phyloP scores from a whole-genome alignment of 2,329 filamentous ascomycete genomes.

The Xylaria sp. region DNA sequence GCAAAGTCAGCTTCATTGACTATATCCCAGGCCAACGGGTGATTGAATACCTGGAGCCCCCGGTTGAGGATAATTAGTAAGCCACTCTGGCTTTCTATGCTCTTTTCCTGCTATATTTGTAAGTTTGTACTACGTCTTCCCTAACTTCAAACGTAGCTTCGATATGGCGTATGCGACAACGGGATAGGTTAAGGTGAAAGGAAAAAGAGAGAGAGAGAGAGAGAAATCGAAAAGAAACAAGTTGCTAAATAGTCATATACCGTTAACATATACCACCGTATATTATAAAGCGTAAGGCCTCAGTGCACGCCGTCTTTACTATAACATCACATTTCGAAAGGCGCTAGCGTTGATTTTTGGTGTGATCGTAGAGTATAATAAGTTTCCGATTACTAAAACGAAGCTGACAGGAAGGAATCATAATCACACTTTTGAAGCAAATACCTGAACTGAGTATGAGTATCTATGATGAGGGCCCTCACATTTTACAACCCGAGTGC shows the following conservation, averaged over 20 bases:
- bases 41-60: not conserved
- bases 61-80: conserved; percentile 3
- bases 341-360: not conserved
- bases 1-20: not conserved
- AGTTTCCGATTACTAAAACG: not conserved
- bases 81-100: not conserved
- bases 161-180: not conserved
- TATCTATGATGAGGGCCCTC: no score
- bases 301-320: not conserved
- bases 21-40: conserved; percentile 6
- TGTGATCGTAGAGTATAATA: not conserved
- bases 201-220: not conserved
- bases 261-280: not conserved
- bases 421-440: no score
- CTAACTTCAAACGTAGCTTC: not conserved
- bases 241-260: not conserved
- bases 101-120: not conserved
- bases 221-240: not conserved
- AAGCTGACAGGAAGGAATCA: not conserved
- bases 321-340: not conserved
- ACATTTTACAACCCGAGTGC: no score
- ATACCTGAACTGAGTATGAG: no score
- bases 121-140: not conserved
- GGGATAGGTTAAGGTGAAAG: not conserved
- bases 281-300: no score